These are phyloP conservation scores for Carex parvula DNA, from an alignment of 176 grass and related monocot species.

Conservation along the genomic window DNA sequence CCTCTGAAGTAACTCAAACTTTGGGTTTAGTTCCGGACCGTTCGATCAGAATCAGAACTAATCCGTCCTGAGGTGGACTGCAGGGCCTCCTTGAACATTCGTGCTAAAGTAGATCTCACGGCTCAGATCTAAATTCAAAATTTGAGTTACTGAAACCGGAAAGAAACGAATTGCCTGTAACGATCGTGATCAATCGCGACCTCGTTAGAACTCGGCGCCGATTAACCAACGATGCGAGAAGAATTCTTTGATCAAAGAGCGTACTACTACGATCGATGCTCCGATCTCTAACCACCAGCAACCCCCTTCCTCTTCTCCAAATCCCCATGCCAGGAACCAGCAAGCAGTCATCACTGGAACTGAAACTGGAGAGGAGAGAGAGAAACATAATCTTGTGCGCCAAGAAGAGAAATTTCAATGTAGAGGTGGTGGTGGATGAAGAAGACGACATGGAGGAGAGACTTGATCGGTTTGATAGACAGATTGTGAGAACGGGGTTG, in stretches of 20 bases:
- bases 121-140: too few species aligned
- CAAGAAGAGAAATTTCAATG: conserved; percentile 57
- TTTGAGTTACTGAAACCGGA: neutral
- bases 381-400: neutral
- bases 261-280: conserved; percentile 8
- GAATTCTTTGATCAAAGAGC: neutral
- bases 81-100: too few species aligned
- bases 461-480: conserved; percentile 40
- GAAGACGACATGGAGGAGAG: conserved; percentile 47
- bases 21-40: too few species aligned
- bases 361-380: neutral
- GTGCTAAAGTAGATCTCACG: too few species aligned
- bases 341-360: neutral
- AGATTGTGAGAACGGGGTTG: conserved; percentile 51
- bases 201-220: neutral
- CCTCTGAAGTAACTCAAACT: too few species aligned
- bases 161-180: neutral
- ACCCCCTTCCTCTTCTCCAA: neutral
- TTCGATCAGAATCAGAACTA: too few species aligned
- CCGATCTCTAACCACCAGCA: neutral
- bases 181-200: neutral
- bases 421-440: conserved; percentile 43
- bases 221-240: neutral
- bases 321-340: neutral
- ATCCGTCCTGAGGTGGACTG: too few species aligned